A percentile compares a stretch with the other conserved stretches of the same genome.
Evolutionary conservation across 164 flowering plant species (phyloP).

Genomic region (Hamamelis virginiana): DNA sequence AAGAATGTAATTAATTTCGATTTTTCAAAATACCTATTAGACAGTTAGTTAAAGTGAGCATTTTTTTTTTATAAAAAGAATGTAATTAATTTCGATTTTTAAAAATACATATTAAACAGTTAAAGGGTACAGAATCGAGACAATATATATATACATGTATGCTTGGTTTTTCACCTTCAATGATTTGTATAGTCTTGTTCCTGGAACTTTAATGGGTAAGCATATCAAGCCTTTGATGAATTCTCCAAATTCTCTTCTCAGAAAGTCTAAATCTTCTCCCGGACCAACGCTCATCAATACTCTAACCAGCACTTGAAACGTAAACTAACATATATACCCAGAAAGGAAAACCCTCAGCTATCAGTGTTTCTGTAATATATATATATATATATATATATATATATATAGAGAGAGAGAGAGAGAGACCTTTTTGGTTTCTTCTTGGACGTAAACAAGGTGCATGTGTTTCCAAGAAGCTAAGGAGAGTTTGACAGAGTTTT

Average conservation of each 20-base stretch:
- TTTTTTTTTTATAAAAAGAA: no score
- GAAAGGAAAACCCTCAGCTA: background rate
- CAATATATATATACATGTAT: no score
- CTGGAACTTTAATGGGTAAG: constrained; percentile 84
- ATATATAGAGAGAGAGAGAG: background rate
- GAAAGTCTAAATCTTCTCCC: constrained; percentile 63
- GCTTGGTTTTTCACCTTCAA: constrained; percentile 61
- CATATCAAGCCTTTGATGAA: constrained; percentile 83
- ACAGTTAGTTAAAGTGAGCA: no score
- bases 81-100: no score
- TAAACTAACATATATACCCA: constrained; percentile 47
- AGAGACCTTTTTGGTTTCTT: constrained; percentile 66
- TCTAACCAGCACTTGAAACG: constrained; percentile 74
- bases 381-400: background rate
- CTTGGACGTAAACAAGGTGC: constrained; percentile 53
- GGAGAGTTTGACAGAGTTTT: constrained; percentile 34
- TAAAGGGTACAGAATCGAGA: no score
- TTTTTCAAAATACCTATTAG: no score
- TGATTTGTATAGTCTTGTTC: constrained; percentile 73
- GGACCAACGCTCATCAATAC: constrained; percentile 72
- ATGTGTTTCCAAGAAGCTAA: constrained; percentile 57
- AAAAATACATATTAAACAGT: no score
- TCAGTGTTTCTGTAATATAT: background rate
- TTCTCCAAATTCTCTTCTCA: constrained; percentile 72
- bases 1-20: no score